These are phyloP conservation scores for Chytriomyces confervae DNA, from an alignment of 192 early-diverging fungal genomes.

Conservation along the genomic window DNA sequence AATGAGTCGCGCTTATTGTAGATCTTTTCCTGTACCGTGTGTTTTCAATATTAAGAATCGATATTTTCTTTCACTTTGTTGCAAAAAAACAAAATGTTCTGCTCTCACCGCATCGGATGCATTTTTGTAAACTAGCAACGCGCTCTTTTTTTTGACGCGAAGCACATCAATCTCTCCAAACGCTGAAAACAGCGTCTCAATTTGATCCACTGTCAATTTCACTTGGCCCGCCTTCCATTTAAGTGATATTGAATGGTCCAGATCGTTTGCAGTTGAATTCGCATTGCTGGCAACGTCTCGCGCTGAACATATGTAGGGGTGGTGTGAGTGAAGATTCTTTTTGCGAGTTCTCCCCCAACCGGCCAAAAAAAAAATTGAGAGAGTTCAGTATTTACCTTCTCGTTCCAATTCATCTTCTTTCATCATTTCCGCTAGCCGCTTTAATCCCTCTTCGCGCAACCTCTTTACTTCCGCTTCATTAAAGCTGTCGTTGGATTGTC, in stretches of 20 bases:
- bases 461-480: constrained; percentile 33
- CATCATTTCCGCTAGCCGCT: constrained; percentile 46
- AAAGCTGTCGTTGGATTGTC: constrained; percentile 10
- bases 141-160: not conserved
- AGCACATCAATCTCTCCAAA: constrained; percentile 24
- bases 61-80: too few relatives aligned
- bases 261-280: not conserved
- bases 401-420: constrained; percentile 44
- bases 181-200: constrained; percentile 13
- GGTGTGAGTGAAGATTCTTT: too few relatives aligned
- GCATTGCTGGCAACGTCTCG: not conserved
- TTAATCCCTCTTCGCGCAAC: constrained; percentile 41
- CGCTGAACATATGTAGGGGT: too few relatives aligned
- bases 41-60: not conserved
- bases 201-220: not conserved
- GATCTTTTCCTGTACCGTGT: constrained; percentile 8
- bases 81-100: not conserved
- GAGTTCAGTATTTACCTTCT: not conserved
- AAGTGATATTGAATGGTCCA: constrained; percentile 15
- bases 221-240: constrained; percentile 4
- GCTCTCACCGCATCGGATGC: constrained; percentile 19
- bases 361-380: too few relatives aligned
- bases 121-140: constrained; percentile 5
- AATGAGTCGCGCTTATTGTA: constrained; percentile 16
- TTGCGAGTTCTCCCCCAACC: too few relatives aligned